Evolutionary conservation across 2,329 filamentous ascomycete species (phyloP), one percentile per base, ranked within the genome.

Genomic region (Epichloe brachyelytri): DNA sequence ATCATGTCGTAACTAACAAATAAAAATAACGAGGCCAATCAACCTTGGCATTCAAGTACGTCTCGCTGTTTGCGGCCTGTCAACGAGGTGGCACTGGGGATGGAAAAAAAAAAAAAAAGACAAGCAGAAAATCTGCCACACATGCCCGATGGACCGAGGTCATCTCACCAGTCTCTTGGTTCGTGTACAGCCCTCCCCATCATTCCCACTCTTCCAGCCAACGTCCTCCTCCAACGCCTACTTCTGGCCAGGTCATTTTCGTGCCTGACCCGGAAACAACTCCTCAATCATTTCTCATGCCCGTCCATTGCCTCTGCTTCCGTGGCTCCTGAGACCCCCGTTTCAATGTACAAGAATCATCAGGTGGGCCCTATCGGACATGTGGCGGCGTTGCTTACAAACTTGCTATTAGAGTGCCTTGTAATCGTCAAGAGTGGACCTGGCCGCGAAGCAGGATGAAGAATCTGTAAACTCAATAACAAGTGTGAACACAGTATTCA

Each of bases 281-380:
- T 49, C n/a, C 43, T 14, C 14, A 3, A 33, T 44, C 26, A 22
- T 33, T n/a, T 34, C 5, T 17, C 12, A 26, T 46, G 34, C 34
- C 40, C 20, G 33, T 15, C 15, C 7, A 41, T 36, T 36, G 26
- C 36, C 46, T 37, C 15, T 20, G 45, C 17, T 6, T 30, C 40
- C 33, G 30, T 15, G 38, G 30, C 39, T 41, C 37, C 51, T 40
- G 43, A n/a, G 19, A n/a, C 34, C 5, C 38, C 11, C 6, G 33
- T n/a, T 30, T 39, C 39, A 51, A 53, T 48, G 26, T 49, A 46
- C 52, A 51, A 51, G 26, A 50, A 22, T 44, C 14, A 40, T 46
- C 39, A 49, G 43, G 34, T 51, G 49, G 45, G 34, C 26, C 45
- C 34, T 49, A 8, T 40, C 30, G 36, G 48, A 34, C 49, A 46